A percentile compares a stretch with the other conserved stretches of the same genome.
Conservation (phyloP, 164 flowering plant species). For the Tinospora cordifolia region DNA sequence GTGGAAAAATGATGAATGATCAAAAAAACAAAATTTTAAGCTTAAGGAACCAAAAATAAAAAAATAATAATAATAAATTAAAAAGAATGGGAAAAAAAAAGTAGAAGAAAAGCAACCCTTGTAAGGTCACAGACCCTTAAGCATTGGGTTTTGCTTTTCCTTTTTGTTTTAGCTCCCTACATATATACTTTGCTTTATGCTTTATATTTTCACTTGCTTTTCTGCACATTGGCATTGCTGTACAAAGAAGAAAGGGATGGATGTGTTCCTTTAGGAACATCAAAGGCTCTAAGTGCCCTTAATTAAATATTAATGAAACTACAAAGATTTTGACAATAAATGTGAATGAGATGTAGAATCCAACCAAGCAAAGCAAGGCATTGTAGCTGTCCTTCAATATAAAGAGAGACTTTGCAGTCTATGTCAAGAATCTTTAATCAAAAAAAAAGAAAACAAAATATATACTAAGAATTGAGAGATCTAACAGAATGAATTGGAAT, state of each 20-base stretch:
- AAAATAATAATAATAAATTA: too few species aligned
- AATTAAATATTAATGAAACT: not conserved
- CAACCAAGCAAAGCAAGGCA: not conserved
- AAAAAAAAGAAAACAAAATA: not conserved
- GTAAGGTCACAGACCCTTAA: constrained; percentile 8
- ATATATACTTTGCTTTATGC: constrained; percentile 10
- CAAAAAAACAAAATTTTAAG: not conserved
- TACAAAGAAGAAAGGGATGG: constrained; percentile 12
- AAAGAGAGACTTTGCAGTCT: constrained; percentile 21
- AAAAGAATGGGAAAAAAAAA: not conserved
- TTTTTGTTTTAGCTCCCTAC: constrained; percentile 12
- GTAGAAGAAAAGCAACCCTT: constrained; percentile 15
- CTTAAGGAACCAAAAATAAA: too few species aligned
- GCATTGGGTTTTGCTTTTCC: constrained; percentile 22
- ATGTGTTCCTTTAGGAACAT: not conserved
- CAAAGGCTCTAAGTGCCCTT: constrained; percentile 2
- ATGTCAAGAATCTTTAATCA: constrained; percentile 11
- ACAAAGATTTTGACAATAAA: not conserved
- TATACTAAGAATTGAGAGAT: constrained; percentile 10
- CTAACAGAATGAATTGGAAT: not conserved
- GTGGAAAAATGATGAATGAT: not conserved
- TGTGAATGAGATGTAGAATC: not conserved
- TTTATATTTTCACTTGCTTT: constrained; percentile 11
- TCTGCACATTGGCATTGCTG: constrained; percentile 12
- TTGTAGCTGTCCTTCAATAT: not conserved